phyloP scores from a whole-genome alignment of 106 monocot species.

The Dioscorea zingiberensis region DNA sequence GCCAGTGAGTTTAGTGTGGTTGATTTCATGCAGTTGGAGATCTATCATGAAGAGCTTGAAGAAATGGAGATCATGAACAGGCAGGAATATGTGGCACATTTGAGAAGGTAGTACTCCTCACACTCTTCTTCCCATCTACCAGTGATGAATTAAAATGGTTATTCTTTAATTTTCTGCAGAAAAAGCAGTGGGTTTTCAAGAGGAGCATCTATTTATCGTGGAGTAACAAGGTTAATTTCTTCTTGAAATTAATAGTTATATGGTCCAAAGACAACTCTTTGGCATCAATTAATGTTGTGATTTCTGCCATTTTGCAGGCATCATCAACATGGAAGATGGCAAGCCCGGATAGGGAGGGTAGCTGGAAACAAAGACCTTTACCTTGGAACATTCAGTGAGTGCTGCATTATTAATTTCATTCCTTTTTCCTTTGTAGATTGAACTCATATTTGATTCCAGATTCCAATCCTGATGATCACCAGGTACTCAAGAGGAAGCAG shows the following conservation, averaged over 20 bases:
- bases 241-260: neutral
- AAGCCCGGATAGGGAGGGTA: conserved; percentile 89
- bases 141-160: neutral
- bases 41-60: conserved; percentile 55
- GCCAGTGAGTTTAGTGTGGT: neutral
- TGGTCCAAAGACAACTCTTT: neutral
- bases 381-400: conserved; percentile 97
- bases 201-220: conserved; percentile 93
- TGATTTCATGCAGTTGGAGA: conserved; percentile 47
- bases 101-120: conserved; percentile 47
- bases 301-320: conserved; percentile 47
- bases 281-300: neutral
- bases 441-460: neutral
- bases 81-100: conserved; percentile 74
- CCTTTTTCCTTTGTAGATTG: neutral
- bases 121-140: neutral
- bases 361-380: conserved; percentile 99
- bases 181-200: conserved; percentile 98
- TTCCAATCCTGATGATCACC: conserved; percentile 4
- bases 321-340: conserved; percentile 99
- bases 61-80: conserved; percentile 86
- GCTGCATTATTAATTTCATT: neutral
- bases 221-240: conserved; percentile 78
- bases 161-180: conserved; percentile 27
- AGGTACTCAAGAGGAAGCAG: conserved; percentile 99